These are phyloP conservation scores for Cymodocea nodosa DNA, from an alignment of 116 monocot species.

Conservation along the genomic window DNA sequence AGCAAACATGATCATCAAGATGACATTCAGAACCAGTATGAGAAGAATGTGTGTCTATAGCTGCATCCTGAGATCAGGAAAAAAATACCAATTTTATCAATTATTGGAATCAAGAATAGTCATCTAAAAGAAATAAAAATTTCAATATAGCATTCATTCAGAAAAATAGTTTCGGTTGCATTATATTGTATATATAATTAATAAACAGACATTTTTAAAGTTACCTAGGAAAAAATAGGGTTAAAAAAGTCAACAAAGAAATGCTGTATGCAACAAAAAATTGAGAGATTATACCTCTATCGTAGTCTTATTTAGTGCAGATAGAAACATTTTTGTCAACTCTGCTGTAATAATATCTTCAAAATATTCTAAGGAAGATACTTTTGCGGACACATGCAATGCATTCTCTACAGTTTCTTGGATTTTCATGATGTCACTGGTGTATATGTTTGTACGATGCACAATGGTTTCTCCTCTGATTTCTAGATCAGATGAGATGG, in stretches of 20 bases:
- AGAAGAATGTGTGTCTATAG: background rate
- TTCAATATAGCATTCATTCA: background rate
- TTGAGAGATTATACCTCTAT: slow-evolving; percentile 20
- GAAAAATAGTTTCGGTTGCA: no score
- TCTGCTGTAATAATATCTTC: slow-evolving; percentile 52
- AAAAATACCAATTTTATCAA: background rate
- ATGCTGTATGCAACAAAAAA: no score
- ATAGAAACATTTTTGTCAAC: slow-evolving; percentile 30
- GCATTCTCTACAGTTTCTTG: slow-evolving; percentile 33
- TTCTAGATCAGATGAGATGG: slow-evolving; percentile 4
- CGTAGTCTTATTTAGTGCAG: slow-evolving; percentile 12
- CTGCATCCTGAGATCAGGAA: slow-evolving; percentile 1
- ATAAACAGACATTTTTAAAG: no score
- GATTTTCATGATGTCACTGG: slow-evolving; percentile 16
- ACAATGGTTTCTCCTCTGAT: slow-evolving; percentile 6
- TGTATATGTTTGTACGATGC: slow-evolving; percentile 1
- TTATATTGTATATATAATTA: no score
- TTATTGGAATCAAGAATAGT: no score
- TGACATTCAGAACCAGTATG: background rate
- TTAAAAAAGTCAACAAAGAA: no score
- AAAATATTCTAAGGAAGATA: slow-evolving; percentile 40
- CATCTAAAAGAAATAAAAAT: background rate
- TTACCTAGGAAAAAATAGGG: no score
- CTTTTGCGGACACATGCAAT: slow-evolving; percentile 55
- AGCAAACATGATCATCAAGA: background rate